These are phyloP conservation scores for Coffea canephora DNA, from an alignment of 257 asterid genomes.

Conservation along the genomic window DNA sequence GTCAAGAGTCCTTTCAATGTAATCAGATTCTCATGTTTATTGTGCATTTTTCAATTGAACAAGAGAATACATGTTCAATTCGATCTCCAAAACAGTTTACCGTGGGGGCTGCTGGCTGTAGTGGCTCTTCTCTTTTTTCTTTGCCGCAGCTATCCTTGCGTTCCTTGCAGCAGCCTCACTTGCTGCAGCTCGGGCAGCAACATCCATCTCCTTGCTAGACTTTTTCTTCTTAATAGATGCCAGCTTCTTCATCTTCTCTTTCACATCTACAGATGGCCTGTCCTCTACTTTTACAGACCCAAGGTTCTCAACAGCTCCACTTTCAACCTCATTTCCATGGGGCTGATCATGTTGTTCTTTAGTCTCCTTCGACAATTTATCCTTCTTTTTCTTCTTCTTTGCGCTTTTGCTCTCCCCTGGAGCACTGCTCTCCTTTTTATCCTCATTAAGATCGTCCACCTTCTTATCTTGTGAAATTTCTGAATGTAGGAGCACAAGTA, in stretches of 20 bases:
- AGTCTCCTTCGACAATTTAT: conserved; percentile 60
- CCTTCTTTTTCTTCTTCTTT: conserved; percentile 93
- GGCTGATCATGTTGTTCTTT: conserved; percentile 61
- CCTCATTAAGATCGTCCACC: conserved; percentile 42
- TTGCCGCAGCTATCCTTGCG: conserved; percentile 84
- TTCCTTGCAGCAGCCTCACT: conserved; percentile 91
- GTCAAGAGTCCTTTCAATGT: conserved; percentile 11
- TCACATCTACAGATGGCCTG: conserved; percentile 49
- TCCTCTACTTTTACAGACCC: conserved; percentile 52
- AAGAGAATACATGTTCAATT: conserved; percentile 19
- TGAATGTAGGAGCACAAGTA: conserved; percentile 17
- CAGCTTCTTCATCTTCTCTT: conserved; percentile 73
- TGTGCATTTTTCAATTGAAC: conserved; percentile 17
- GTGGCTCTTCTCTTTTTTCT: conserved; percentile 94
- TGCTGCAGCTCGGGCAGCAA: conserved; percentile 85
- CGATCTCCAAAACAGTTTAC: conserved; percentile 27
- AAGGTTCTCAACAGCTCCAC: conserved; percentile 40
- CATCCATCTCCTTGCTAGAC: conserved; percentile 80
- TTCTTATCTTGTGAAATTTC: conserved; percentile 46
- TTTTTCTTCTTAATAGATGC: conserved; percentile 80
- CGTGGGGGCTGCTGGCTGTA: conserved; percentile 89
- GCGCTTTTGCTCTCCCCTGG: conserved; percentile 76
- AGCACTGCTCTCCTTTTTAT: conserved; percentile 49
- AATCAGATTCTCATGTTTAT: conserved; percentile 18
- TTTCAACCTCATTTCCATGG: conserved; percentile 36